phyloP scores from a whole-genome alignment of 768 basidiomycete genomes.

The Lactarius indigo region DNA sequence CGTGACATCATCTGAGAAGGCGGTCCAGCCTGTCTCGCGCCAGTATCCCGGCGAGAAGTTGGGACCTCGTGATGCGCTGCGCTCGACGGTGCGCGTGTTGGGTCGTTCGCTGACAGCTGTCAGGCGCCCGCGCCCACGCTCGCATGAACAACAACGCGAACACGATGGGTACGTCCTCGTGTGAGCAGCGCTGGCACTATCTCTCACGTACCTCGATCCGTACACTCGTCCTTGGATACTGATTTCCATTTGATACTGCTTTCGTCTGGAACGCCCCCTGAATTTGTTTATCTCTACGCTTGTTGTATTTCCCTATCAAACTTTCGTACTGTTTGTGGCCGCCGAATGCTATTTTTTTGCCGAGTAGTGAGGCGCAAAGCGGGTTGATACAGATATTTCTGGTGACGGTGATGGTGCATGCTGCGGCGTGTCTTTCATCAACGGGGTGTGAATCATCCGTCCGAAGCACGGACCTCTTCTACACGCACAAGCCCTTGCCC shows the following conservation, averaged over 20 bases:
- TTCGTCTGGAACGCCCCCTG: background rate
- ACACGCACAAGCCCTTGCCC: background rate
- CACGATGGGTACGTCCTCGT: constrained; percentile 1
- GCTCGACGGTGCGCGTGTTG: background rate
- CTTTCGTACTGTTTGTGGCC: background rate
- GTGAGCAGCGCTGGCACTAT: background rate
- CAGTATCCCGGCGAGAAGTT: background rate
- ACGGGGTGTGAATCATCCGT: background rate
- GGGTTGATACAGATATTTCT: background rate
- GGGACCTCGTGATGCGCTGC: background rate
- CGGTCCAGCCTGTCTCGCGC: background rate
- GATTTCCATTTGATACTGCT: background rate
- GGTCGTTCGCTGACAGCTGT: constrained; percentile 4
- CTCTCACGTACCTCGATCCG: background rate
- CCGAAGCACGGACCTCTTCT: background rate
- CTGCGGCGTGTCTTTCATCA: background rate
- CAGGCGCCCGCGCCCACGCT: background rate
- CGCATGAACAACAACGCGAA: background rate
- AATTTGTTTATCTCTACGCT: background rate
- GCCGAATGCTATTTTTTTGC: background rate
- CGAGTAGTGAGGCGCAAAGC: background rate
- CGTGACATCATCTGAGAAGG: background rate
- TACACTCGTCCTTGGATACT: background rate
- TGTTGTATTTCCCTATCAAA: background rate
- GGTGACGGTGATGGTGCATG: background rate